Evolutionary conservation across 2,329 filamentous ascomycete genomes (phyloP).

Genomic region (Nothophaeocryptopus gaeumannii): DNA sequence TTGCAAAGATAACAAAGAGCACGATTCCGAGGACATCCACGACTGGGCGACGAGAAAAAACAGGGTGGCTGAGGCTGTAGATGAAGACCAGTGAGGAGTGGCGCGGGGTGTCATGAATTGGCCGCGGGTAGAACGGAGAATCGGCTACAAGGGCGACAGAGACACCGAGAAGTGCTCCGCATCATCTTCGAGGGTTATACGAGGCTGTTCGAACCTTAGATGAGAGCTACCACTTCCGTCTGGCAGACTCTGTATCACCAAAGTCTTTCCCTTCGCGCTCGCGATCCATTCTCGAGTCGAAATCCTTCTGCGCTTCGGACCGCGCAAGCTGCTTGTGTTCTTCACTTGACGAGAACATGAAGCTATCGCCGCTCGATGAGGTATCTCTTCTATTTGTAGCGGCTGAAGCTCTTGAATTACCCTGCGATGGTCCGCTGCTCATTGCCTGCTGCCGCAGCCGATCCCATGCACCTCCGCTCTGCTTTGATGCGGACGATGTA

Average conservation of each 20-base stretch:
- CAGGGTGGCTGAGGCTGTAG: too few species aligned
- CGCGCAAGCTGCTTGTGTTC: constrained; percentile 45
- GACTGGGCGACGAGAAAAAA: too few species aligned
- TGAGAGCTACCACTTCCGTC: too few species aligned
- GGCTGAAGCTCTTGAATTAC: constrained; percentile 20
- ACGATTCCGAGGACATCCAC: too few species aligned
- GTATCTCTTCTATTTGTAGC: constrained; percentile 26
- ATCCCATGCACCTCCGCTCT: constrained; percentile 44
- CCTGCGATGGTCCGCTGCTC: constrained; percentile 21
- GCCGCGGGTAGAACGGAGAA: too few species aligned
- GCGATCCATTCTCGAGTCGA: constrained; percentile 49
- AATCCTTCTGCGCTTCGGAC: constrained; percentile 49
- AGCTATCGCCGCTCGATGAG: constrained; percentile 42
- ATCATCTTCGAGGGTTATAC: too few species aligned
- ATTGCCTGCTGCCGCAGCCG: constrained; percentile 38
- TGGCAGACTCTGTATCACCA: constrained; percentile 14
- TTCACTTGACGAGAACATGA: constrained; percentile 43
- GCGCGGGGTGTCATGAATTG: too few species aligned
- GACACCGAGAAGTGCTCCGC: too few species aligned
- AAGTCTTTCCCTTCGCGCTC: constrained; percentile 50
- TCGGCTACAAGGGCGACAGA: too few species aligned
- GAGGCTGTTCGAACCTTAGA: too few species aligned
- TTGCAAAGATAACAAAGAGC: too few species aligned
- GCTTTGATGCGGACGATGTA: constrained; percentile 3
- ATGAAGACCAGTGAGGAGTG: too few species aligned